Conservation (phyloP, 306 rosid genomes). For the Quercus alba region DNA sequence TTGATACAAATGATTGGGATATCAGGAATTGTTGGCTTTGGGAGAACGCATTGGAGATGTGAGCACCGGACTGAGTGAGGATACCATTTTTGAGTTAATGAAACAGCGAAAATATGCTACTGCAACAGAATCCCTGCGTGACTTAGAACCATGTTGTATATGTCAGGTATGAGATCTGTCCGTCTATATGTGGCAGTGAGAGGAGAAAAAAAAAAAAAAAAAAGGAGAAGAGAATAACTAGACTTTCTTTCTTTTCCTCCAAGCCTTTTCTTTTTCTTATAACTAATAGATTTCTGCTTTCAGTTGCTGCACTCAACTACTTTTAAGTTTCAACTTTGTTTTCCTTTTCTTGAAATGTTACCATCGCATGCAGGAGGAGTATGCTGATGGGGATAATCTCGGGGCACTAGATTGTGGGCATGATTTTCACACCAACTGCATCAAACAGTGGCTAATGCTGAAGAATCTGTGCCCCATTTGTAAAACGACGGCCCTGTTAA, state of each 20-base stretch:
- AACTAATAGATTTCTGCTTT: not conserved
- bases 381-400: constrained; percentile 55
- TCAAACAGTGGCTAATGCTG: constrained; percentile 83
- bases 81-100: constrained; percentile 48
- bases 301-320: constrained; percentile 2
- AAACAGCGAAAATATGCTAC: constrained; percentile 38
- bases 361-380: constrained; percentile 76
- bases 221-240: too few relatives aligned
- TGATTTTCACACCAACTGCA: constrained; percentile 71
- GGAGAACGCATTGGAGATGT: constrained; percentile 88
- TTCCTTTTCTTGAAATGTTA: not conserved
- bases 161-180: constrained; percentile 58
- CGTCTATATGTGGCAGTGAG: not conserved
- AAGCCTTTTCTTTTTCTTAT: not conserved
- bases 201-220: not conserved
- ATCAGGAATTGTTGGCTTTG: constrained; percentile 80
- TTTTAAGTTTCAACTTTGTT: not conserved
- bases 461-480: constrained; percentile 90
- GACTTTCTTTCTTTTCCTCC: too few relatives aligned
- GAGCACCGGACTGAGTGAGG: constrained; percentile 75
- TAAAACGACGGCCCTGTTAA: constrained; percentile 67
- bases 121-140: constrained; percentile 30
- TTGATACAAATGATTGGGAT: constrained; percentile 22
- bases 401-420: constrained; percentile 89
- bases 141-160: constrained; percentile 79